Percentiles rank a stretch among this genome's conserved stretches.
Evolutionary conservation across 768 basidiomycete species (phyloP).

Genomic region (Neoboletus subvelutipes): DNA sequence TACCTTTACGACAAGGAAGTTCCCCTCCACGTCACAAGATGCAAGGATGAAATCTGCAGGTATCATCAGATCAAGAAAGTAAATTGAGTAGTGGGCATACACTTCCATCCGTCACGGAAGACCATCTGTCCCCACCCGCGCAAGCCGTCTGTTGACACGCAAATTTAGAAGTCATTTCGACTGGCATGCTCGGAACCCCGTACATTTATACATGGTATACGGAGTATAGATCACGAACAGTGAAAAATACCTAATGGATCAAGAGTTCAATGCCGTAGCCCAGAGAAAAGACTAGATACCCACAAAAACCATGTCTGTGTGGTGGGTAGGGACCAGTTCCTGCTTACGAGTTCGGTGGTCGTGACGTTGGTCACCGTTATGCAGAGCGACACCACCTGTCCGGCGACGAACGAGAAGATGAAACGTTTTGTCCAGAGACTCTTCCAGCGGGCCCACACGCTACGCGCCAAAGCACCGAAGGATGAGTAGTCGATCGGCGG

Average conservation of each 20-base stretch:
- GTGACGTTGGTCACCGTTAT: slow-evolving; percentile 89
- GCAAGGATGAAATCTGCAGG: slow-evolving; percentile 71
- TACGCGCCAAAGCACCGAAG: slow-evolving; percentile 47
- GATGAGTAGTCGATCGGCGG: slow-evolving; percentile 72
- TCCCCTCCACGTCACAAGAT: slow-evolving; percentile 82
- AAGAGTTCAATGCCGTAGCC: background rate
- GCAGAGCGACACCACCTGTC: slow-evolving; percentile 82
- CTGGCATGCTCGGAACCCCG: slow-evolving; percentile 22
- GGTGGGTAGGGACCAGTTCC: slow-evolving; percentile 74
- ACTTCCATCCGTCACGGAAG: slow-evolving; percentile 82
- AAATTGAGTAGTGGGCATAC: slow-evolving; percentile 39
- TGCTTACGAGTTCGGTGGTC: slow-evolving; percentile 69
- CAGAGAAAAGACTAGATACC: slow-evolving; percentile 26
- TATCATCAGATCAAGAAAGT: slow-evolving; percentile 3
- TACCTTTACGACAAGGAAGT: slow-evolving; percentile 81
- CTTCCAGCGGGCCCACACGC: slow-evolving; percentile 58
- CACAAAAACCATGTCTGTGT: slow-evolving; percentile 86
- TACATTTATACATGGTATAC: slow-evolving; percentile 87
- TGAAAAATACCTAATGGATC: slow-evolving; percentile 63
- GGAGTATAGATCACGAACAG: slow-evolving; percentile 78
- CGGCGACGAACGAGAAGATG: slow-evolving; percentile 65
- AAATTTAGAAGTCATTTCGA: background rate
- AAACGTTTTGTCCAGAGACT: slow-evolving; percentile 82
- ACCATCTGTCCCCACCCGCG: slow-evolving; percentile 81
- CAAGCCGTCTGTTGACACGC: slow-evolving; percentile 59